Conservation (phyloP, 176 grass and related monocot genomes). For the Luzula sylvatica region DNA sequence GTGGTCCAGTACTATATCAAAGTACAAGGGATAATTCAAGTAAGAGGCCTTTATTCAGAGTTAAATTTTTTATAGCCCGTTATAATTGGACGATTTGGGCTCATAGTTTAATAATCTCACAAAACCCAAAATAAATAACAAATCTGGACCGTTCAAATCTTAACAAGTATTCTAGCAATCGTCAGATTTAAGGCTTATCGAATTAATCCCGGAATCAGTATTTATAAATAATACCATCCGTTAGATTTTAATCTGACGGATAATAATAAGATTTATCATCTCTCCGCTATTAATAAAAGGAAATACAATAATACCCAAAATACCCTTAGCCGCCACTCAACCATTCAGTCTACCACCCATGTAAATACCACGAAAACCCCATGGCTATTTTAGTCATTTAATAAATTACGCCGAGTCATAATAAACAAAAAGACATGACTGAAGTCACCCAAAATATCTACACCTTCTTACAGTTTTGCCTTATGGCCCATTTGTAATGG, state of each 20-base stretch:
- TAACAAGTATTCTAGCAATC: not conserved
- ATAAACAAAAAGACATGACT: not conserved
- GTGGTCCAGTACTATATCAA: no score
- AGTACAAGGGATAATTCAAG: no score
- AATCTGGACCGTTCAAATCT: conserved; percentile 18
- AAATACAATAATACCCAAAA: not conserved
- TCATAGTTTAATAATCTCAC: no score
- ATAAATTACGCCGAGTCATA: not conserved
- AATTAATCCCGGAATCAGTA: not conserved
- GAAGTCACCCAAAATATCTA: not conserved
- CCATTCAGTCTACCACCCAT: not conserved
- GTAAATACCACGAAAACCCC: not conserved
- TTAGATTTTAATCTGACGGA: not conserved
- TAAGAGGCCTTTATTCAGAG: no score
- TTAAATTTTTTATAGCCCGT: not conserved
- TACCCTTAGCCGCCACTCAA: conserved; percentile 4
- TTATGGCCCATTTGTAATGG: not conserved
- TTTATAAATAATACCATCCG: not conserved
- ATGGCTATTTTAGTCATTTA: conserved; percentile 11
- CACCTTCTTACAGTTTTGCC: not conserved
- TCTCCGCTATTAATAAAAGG: not conserved
- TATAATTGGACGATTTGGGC: not conserved
- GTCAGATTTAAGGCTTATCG: conserved; percentile 8
- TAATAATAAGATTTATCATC: not conserved
- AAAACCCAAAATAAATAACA: not conserved